Base-by-base conservation (phyloP, 2,329 filamentous ascomycete genomes). In the Talaromyces sp. region DNA sequence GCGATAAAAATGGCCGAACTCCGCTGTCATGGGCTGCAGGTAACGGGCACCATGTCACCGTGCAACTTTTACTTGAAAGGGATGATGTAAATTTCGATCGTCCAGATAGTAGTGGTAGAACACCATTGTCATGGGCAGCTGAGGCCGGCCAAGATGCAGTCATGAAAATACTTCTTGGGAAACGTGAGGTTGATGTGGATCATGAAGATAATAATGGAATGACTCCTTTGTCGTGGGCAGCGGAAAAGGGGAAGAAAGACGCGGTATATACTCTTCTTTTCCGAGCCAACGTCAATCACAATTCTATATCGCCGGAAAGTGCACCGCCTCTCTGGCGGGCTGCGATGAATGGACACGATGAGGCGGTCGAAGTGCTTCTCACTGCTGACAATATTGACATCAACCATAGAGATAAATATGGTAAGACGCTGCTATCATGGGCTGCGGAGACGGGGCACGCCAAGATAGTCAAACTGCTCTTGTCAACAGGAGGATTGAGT, bases 101-200 rank as follows among this genome's bases (percentile, higher is more conserved):
- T 7, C 9, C 19, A 16, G 35, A 64, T 35, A 19, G n/a, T 45
- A 7, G 35, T 43, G 62, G 62, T 11, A 45, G 27, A 14, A 64
- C 62, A n/a, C 43, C 62, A 11, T 41, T 64, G 9, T 50, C 43
- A 52, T 52, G 41, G 56, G 56, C 52, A 16, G 56, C 62, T 14
- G 31, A 14, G 45, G 22, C 31, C 14, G 62, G 62, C 5, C 19
- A 64, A 10, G 13, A 6, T 37, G 8, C 3, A 13, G 8, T 64
- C 4, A 16, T 60, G 37, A 41, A 60, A 35, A 50, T 39, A 19
- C 62, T 64, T 35, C 62, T 64, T 27, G 16, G 8, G 4, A 64
- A 33, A 6, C 22, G 2, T 7, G 33, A 35, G n/a, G 54, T 64
- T 5, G 37, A 64, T n/a, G 11, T 22, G 3, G 14, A 59, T 33